phyloP scores from a whole-genome alignment of 2,329 filamentous ascomycete species.

The Corynespora cassiicola region DNA sequence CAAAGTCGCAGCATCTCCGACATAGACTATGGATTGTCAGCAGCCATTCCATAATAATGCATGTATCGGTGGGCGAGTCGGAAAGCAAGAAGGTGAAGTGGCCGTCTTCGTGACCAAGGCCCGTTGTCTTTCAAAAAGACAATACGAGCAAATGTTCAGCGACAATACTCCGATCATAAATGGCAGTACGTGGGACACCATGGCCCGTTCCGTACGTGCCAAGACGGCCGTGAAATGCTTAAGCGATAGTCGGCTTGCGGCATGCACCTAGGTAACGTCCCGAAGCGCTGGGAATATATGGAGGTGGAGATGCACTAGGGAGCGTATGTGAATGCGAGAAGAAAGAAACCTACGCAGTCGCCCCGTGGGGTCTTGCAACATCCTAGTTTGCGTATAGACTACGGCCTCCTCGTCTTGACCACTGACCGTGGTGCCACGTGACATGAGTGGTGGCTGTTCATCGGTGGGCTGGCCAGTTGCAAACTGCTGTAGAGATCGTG shows the following conservation, averaged over 20 bases:
- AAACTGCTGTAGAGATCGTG: slow-evolving; percentile 31
- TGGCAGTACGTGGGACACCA: no score
- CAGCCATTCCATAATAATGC: neutral
- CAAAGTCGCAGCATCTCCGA: slow-evolving; percentile 68
- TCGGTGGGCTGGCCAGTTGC: slow-evolving; percentile 24
- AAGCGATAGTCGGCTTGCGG: no score
- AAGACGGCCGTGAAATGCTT: no score
- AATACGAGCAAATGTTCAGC: no score
- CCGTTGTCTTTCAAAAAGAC: no score
- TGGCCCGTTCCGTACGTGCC: no score
- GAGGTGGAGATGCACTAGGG: slow-evolving; percentile 1
- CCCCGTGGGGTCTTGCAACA: slow-evolving; percentile 66
- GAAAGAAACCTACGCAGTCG: slow-evolving; percentile 57
- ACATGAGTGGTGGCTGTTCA: slow-evolving; percentile 31
- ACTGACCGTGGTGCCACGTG: slow-evolving; percentile 45
- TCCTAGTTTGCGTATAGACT: slow-evolving; percentile 61
- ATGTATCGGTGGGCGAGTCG: neutral
- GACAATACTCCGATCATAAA: no score
- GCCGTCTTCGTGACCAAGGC: no score
- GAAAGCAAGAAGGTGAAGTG: slow-evolving; percentile 14
- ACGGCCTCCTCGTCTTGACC: slow-evolving; percentile 63
- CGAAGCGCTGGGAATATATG: neutral
- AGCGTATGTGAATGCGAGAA: no score
- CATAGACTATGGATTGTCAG: slow-evolving; percentile 56
- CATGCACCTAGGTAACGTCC: slow-evolving; percentile 1